These are phyloP conservation scores for Trametes cinnabarina DNA, from an alignment of 768 basidiomycete species.

Conservation along the genomic window DNA sequence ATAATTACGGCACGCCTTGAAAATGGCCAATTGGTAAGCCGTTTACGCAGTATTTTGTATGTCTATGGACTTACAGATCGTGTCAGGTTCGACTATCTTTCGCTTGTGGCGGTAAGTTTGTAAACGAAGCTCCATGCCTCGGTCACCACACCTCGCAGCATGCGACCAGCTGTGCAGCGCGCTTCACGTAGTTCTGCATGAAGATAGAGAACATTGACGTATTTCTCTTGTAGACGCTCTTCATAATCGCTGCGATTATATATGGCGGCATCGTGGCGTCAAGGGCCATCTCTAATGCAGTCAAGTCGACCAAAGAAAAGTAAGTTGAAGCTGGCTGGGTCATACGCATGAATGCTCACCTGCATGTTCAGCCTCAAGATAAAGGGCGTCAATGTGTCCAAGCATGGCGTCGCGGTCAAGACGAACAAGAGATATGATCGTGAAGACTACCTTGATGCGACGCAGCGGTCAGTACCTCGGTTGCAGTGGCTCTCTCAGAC, in stretches of 20 bases:
- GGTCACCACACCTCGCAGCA: too few species aligned
- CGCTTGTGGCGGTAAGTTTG: conserved; percentile 38
- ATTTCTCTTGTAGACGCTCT: conserved; percentile 42
- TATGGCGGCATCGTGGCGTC: conserved; percentile 41
- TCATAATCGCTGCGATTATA: conserved; percentile 45
- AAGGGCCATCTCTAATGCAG: conserved; percentile 39
- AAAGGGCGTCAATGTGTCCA: conserved; percentile 55
- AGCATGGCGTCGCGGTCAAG: conserved; percentile 64
- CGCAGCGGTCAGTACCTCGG: conserved; percentile 54
- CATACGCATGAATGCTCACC: background rate
- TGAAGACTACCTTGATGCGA: conserved; percentile 69
- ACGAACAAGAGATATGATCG: conserved; percentile 57
- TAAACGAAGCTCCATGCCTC: too few species aligned
- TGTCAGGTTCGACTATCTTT: conserved; percentile 42
- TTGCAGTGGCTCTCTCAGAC: too few species aligned
- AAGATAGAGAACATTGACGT: background rate
- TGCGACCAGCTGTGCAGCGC: too few species aligned
- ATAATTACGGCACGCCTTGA: too few species aligned
- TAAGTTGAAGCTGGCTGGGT: conserved; percentile 31
- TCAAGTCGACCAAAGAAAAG: conserved; percentile 55
- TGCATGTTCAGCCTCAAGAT: conserved; percentile 46
- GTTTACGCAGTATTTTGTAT: background rate
- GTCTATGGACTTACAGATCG: background rate
- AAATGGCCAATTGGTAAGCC: conserved; percentile 2
- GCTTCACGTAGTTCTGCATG: too few species aligned